Percentiles rank a stretch among this genome's conserved stretches.
These are phyloP conservation scores for Huntiella moniliformis DNA, from an alignment of 2,329 filamentous ascomycete species.

Conservation along the genomic window DNA sequence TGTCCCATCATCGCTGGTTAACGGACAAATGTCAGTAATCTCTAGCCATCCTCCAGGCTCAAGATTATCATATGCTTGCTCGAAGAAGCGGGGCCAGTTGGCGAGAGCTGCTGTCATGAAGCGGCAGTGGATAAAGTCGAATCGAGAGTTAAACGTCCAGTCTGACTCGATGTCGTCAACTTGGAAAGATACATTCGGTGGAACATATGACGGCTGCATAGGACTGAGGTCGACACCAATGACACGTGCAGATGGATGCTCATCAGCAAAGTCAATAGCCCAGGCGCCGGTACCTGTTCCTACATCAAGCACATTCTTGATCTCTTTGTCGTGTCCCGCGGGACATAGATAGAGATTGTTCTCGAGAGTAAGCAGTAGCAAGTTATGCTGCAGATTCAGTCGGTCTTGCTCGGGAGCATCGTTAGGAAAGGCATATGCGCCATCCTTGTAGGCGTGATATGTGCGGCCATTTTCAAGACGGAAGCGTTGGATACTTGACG, in stretches of 20 bases:
- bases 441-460: constrained; percentile 17
- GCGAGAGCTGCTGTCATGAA: constrained; percentile 18
- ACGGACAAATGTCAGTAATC: constrained; percentile 24
- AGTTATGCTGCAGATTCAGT: constrained; percentile 19
- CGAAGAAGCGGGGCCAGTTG: constrained; percentile 15
- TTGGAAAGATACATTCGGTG: constrained; percentile 28
- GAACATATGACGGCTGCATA: constrained; percentile 22
- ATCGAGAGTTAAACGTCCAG: constrained; percentile 18
- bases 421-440: constrained; percentile 16
- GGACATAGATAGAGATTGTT: constrained; percentile 18
- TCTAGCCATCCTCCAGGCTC: constrained; percentile 27
- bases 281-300: constrained; percentile 30
- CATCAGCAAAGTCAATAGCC: constrained; percentile 19
- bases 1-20: constrained; percentile 24
- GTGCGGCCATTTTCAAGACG: constrained; percentile 16
- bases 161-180: constrained; percentile 21
- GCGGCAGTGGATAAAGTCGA: constrained; percentile 21
- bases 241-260: constrained; percentile 14
- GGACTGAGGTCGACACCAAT: constrained; percentile 24
- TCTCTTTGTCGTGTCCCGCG: constrained; percentile 8
- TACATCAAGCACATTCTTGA: constrained; percentile 23
- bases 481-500: constrained; percentile 13
- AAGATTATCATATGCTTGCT: constrained; percentile 13
- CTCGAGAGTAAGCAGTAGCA: constrained; percentile 18
- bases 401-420: constrained; percentile 13